Evolutionary conservation across 495 filamentous ascomycete species (phyloP), one percentile per base, ranked within the genome.

Genomic region (Neurospora sp.): DNA sequence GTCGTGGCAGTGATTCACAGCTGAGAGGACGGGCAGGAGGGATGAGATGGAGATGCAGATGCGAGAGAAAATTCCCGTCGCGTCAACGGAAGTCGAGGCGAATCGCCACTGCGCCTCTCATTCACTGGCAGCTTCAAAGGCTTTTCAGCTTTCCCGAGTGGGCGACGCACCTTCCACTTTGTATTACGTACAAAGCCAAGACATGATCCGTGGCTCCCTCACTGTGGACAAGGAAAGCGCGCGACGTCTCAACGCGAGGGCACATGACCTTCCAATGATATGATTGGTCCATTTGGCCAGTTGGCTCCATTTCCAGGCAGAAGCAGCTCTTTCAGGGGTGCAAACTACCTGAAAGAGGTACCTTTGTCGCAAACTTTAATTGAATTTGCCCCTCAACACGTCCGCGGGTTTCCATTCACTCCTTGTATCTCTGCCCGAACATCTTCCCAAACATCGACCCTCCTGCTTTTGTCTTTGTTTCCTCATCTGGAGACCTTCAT

Each of bases 341-440:
- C 22, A 65, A 59, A 71, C 31, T 65, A 3, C 53, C 53, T 37
- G 14, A 35, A 65, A 65, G 6, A 65, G 53, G 76, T 78, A 77
- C 35, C 79, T 76, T 78, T 76, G 79, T 80, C 65, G 41, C 35
- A 14, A 73, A 73, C 42, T 77, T 78, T 69, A 76, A 79, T 75
- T 74, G 74, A 74, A 73, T 75, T 73, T 71, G 74, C 77, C 78
- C 77, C 77, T 74, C 79, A 69, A 73, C 79, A 78, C 79, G 79
- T 78, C 71, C 47, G 20, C 69, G 27, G 70, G 76, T 76, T 70
- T 73, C 27, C 27, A 31, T 31, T 31, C 40, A 16, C 37, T 8
- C 27, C 18, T 40, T 65, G 20, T 38, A 70, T 12, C 8, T 2
- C 12, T 35, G 27, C 53, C 53, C 12, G 53, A 61, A 61, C 18